Percentiles rank a stretch among this genome's conserved stretches.
phyloP scores from a whole-genome alignment of 2,329 filamentous ascomycete genomes.

The Calonectria leucothoes region DNA sequence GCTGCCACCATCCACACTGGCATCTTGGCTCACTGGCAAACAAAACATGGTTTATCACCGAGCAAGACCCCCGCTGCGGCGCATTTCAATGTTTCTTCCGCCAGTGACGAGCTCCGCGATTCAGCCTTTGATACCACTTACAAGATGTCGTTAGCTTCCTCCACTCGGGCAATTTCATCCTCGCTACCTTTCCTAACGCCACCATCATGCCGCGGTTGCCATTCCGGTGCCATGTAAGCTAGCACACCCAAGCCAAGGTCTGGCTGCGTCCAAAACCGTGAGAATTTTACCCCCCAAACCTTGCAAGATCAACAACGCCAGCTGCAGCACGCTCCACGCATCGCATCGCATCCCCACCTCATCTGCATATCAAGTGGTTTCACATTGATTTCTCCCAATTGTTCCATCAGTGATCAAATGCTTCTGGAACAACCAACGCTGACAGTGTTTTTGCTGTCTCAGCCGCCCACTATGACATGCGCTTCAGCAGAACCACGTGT shows the following conservation, averaged over 20 bases:
- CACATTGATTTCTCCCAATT: background rate
- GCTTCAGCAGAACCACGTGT: constrained; percentile 18
- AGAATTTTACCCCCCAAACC: constrained; percentile 12
- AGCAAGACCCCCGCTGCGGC: background rate
- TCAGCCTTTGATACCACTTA: background rate
- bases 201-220: constrained; percentile 2
- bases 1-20: background rate
- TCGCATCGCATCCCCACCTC: background rate
- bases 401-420: background rate
- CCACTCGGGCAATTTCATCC: constrained; percentile 16
- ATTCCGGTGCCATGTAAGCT: constrained; percentile 6
- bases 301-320: constrained; percentile 17
- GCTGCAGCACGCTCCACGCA: constrained; percentile 9
- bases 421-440: constrained; percentile 2
- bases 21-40: background rate
- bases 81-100: background rate
- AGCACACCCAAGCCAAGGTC: background rate
- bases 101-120: background rate
- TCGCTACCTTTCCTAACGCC: background rate
- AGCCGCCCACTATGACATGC: constrained; percentile 5
- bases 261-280: background rate
- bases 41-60: constrained; percentile 4
- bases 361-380: constrained; percentile 6
- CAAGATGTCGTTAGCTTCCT: constrained; percentile 7
- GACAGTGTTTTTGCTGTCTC: constrained; percentile 6